Evolutionary conservation across 257 asterid genomes (phyloP), one percentile per base, ranked within the genome.

Genomic region (Fraxinus cuspidata): DNA sequence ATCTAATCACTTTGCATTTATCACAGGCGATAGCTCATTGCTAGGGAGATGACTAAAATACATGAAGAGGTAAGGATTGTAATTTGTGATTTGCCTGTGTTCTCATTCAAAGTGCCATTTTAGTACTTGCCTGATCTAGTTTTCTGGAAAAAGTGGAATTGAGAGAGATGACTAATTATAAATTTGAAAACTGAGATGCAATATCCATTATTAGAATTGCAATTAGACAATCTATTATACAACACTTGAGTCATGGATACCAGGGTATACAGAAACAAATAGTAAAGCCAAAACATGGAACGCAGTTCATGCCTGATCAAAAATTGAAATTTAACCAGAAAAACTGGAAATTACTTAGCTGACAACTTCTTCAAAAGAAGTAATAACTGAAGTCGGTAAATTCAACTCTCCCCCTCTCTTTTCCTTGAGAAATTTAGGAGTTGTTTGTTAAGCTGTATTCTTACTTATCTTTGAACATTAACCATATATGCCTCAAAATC

Each of bases 21-120:
- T 80, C 76, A 71, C 88, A 91, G 99, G 93, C 88, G 83, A 80
- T 95, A 97, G 84, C 97, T 95, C 79, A 83, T 95, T 86, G 98
- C 98, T 58, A 92, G 97, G 29, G 98, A 93, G 88, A 89, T 95
- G 90, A 95, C 98, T 86, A 95, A 93, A 85, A 82, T 90, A 13
- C 96, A 91, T 51, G 99, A 95, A 91, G 94, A 91, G 88, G 98
- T 93, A 83, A 77, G 77, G 74, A 32, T 77, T 79, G 74, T 74
- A 65, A 77, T 49, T 53, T 53, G 71, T 68, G 16, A 67, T 75
- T 60, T 79, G 56, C 73, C 44, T 56, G 25, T 37, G 66, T 72
- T 78, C 40, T 72, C 80, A 53, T 34, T 8, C 44, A 38, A 7
- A 15, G 13, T 8, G 51, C 64, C 42, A 3, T 47, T 11, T 58